These are phyloP conservation scores for Triadica sebifera DNA, from an alignment of 345 rosid genomes.

Conservation along the genomic window DNA sequence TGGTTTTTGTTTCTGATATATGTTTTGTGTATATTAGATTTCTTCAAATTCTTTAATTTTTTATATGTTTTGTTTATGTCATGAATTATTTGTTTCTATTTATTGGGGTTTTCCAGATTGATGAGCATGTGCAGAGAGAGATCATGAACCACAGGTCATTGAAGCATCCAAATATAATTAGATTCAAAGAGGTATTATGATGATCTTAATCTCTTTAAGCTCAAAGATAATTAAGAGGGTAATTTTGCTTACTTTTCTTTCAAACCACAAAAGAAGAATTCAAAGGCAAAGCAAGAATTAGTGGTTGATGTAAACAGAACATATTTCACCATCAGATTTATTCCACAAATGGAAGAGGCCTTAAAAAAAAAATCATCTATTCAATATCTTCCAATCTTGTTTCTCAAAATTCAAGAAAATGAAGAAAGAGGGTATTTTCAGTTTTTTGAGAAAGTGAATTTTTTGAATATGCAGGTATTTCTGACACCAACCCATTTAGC, in stretches of 20 bases:
- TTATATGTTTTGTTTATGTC: not conserved
- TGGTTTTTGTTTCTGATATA: not conserved
- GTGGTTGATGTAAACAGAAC: no score
- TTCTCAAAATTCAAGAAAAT: not conserved
- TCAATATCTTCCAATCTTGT: not conserved
- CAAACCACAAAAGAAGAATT: no score
- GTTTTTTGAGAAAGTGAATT: not conserved
- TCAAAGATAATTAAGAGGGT: not conserved
- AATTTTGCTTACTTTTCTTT: not conserved
- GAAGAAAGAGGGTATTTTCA: no score
- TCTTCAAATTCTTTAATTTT: not conserved
- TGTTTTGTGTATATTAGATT: not conserved
- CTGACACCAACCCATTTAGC: conserved; percentile 28
- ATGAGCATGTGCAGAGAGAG: conserved; percentile 31
- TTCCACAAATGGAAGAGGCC: no score
- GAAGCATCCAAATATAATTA: conserved; percentile 27
- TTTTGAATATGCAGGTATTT: conserved; percentile 13
- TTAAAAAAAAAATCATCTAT: not conserved
- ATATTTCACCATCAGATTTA: no score
- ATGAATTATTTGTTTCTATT: not conserved
- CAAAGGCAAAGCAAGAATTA: no score
- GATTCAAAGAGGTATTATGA: conserved; percentile 25
- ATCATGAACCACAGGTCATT: conserved; percentile 30
- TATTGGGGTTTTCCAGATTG: conserved; percentile 18
- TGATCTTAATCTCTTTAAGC: not conserved